Evolutionary conservation across 495 filamentous ascomycete species (phyloP).

Genomic region (Penicillium psychrofluorescens): DNA sequence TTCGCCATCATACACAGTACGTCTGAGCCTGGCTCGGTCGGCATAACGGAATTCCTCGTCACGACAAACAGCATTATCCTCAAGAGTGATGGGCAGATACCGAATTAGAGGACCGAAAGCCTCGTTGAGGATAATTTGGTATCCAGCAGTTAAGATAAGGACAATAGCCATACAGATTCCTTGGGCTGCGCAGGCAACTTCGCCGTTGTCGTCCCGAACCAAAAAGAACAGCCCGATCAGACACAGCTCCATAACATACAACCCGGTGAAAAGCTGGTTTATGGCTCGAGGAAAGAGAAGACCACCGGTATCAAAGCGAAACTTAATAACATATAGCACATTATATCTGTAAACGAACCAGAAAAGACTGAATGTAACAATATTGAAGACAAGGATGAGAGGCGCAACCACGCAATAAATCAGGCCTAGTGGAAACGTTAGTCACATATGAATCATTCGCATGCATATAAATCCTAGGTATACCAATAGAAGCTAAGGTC

Average conservation of each 20-base stretch:
- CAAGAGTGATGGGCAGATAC: too few relatives aligned
- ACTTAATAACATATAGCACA: conserved; percentile 91
- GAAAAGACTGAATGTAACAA: conserved; percentile 87
- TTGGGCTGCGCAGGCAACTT: conserved; percentile 65
- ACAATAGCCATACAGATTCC: conserved; percentile 89
- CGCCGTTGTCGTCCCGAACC: conserved; percentile 52
- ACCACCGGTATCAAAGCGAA: conserved; percentile 85
- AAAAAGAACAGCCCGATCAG: conserved; percentile 90
- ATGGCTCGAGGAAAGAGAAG: conserved; percentile 87
- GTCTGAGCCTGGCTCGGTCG: too few relatives aligned
- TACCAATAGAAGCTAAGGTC: conserved; percentile 85
- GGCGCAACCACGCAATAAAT: conserved; percentile 90
- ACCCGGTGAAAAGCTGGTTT: conserved; percentile 90
- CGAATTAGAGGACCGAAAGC: too few relatives aligned
- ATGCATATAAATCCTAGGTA: conserved; percentile 7
- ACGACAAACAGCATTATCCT: too few relatives aligned
- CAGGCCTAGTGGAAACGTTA: conserved; percentile 41
- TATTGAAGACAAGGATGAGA: conserved; percentile 85
- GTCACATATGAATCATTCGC: neutral
- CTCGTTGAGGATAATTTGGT: too few relatives aligned
- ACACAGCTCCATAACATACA: conserved; percentile 93
- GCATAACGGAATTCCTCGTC: too few relatives aligned
- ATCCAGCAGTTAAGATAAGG: too few relatives aligned
- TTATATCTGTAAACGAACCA: conserved; percentile 97
- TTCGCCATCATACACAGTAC: too few relatives aligned